Percentiles rank a stretch among this genome's conserved stretches.
These are phyloP conservation scores for Phytophthora vignae DNA, from an alignment of 352 stramenopile genomes.

Conservation along the genomic window DNA sequence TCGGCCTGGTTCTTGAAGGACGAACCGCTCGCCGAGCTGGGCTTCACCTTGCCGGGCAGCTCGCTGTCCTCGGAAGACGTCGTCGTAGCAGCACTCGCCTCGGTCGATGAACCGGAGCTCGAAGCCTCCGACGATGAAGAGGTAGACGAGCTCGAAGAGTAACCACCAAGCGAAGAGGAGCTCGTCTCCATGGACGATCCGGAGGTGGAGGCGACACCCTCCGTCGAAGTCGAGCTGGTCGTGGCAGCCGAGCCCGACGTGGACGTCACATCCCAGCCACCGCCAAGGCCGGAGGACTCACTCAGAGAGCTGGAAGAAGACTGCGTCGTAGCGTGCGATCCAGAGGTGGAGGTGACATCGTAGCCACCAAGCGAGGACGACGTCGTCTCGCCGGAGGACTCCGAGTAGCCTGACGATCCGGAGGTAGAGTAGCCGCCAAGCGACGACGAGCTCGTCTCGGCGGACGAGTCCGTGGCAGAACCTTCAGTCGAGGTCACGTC, in stretches of 20 bases:
- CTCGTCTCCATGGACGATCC: neutral
- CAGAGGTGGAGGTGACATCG: neutral
- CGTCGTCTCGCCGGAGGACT: conserved; percentile 12
- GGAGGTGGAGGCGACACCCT: conserved; percentile 1
- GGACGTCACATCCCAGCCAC: conserved; percentile 14
- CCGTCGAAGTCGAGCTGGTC: conserved; percentile 17
- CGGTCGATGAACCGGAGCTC: conserved; percentile 12
- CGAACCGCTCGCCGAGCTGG: conserved; percentile 41
- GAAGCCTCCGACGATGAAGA: conserved; percentile 13
- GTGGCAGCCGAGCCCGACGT: conserved; percentile 5
- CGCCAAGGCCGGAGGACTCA: conserved; percentile 12
- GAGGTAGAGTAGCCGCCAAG: neutral
- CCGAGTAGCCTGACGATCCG: neutral
- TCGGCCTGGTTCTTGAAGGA: conserved; percentile 41
- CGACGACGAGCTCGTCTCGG: conserved; percentile 4
- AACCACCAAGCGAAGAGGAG: conserved; percentile 3
- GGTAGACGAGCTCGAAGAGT: neutral
- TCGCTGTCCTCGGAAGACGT: conserved; percentile 13
- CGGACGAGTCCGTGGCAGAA: conserved; percentile 12
- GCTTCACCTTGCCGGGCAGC: conserved; percentile 40
- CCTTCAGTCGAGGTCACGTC: conserved; percentile 7
- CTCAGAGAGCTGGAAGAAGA: conserved; percentile 12
- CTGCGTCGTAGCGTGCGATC: conserved; percentile 8
- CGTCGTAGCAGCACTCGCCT: conserved; percentile 15
- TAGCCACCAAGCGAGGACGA: conserved; percentile 6